phyloP scores from a whole-genome alignment of 2,329 filamentous ascomycete genomes.

The Metarhizium sp. region DNA sequence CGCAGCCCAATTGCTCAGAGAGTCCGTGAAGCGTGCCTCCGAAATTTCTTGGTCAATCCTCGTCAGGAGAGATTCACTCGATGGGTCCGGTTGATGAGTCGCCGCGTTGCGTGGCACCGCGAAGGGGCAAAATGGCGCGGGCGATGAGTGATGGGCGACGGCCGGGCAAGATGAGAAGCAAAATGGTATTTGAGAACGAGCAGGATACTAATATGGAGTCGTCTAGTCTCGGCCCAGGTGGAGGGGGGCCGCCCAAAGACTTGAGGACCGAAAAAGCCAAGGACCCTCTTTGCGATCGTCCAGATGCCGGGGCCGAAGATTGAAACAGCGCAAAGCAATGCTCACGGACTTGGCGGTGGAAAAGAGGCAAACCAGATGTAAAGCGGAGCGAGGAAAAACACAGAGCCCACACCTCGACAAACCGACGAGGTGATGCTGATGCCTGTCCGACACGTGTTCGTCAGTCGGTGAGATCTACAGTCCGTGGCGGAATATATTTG shows the following conservation, averaged over 20 bases:
- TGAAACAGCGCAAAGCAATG: not conserved
- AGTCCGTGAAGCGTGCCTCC: not conserved
- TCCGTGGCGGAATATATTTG: too few species aligned
- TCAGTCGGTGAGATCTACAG: too few species aligned
- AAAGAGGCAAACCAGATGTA: too few species aligned
- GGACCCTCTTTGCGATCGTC: constrained; percentile 4
- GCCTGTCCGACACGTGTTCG: too few species aligned
- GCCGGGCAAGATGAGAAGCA: too few species aligned
- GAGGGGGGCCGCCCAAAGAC: not conserved
- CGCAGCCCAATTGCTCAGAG: not conserved
- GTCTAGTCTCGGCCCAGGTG: not conserved
- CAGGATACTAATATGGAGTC: too few species aligned
- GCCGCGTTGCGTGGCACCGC: not conserved
- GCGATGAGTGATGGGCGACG: not conserved
- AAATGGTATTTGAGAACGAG: too few species aligned
- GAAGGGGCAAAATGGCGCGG: not conserved
- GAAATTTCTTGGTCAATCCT: not conserved
- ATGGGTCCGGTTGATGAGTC: not conserved
- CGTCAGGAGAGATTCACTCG: not conserved
- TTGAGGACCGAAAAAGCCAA: not conserved
- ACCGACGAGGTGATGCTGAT: too few species aligned
- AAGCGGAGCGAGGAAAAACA: not conserved
- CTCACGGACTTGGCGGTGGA: too few species aligned
- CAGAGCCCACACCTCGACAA: too few species aligned
- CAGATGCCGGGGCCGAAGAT: not conserved